phyloP scores from a whole-genome alignment of 495 filamentous ascomycete species.

The Astrothelium macrocarpum region DNA sequence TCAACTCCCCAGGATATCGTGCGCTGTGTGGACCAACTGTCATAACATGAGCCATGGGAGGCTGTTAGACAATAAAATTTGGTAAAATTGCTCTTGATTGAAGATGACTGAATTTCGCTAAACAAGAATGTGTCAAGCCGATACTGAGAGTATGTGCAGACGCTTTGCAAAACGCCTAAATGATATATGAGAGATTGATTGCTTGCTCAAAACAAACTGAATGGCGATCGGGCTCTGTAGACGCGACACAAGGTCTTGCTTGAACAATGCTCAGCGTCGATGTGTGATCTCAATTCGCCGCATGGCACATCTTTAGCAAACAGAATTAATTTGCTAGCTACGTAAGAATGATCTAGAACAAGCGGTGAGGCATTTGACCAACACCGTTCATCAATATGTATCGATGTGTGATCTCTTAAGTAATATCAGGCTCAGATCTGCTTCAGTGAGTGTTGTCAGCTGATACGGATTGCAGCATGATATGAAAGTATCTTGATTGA shows the following conservation, averaged over 20 bases:
- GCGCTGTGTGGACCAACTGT: not conserved
- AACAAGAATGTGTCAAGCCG: not conserved
- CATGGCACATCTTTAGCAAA: not conserved
- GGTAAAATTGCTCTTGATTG: too few species aligned
- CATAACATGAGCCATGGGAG: not conserved
- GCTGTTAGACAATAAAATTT: not conserved
- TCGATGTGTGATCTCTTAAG: not conserved
- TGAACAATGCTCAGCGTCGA: not conserved
- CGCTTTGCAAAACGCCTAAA: not conserved
- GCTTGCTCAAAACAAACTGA: slow-evolving; percentile 1
- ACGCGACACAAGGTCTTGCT: not conserved
- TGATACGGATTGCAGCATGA: not conserved
- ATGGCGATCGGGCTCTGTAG: not conserved
- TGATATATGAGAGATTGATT: not conserved
- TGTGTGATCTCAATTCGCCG: not conserved
- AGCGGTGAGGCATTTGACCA: not conserved
- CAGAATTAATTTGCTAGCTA: not conserved
- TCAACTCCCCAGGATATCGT: not conserved
- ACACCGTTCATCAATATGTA: not conserved
- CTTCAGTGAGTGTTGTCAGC: not conserved
- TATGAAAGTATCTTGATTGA: not conserved
- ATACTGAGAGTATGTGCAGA: not conserved
- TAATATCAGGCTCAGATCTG: not conserved
- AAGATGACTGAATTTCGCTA: not conserved
- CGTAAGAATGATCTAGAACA: not conserved